Base-by-base conservation (phyloP, 164 flowering plant genomes). In the Annona squamosa region DNA sequence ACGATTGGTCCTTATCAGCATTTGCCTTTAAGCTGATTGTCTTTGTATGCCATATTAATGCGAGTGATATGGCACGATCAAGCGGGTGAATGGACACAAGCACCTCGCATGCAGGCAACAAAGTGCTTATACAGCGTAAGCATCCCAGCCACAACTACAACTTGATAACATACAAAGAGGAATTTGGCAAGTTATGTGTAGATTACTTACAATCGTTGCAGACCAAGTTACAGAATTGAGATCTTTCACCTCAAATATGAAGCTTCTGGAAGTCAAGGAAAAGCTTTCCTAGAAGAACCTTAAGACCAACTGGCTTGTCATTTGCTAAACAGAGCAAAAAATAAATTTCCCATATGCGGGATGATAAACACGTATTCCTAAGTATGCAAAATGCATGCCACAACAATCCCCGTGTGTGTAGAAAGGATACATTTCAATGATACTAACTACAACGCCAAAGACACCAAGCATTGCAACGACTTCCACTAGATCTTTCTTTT, bases 381-480 rank as follows among this genome's bases (percentile, higher is more conserved):
- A 26, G 37, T 26, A 26, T 26, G 37, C 37, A 26, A 26, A 26
- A 26, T 26, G 37, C 37, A 26, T 26, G 37, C 37, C 37, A 26
- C 37, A 26, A 37, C 10, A 7, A 47, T 66, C 47, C 17, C 18
- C 44, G 3, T 56, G 26, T n/a, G 65, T 52, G 59, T 26, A 17
- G 48, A 73, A 84, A 88, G 97, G 94, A 93, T 93, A 91, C 98
- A 90, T 83, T 82, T 88, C 82, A 67, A 78, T 77, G 12, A 76
- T 75, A 77, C 86, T 89, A 67, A 91, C 85, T 41, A 93, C 76
- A 56, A 81, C 12, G 62, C 93, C 98, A 70, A 78, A 93, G 66
- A 87, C 59, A 74, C 91, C 91, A 42, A 91, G 77, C 98, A 93
- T 91, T 47, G 87, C 63, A 19, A 91, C 69, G 5, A 90, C 87